Base-by-base conservation (phyloP, 202 grass and related monocot genomes). In the Elaeis oleifera region DNA sequence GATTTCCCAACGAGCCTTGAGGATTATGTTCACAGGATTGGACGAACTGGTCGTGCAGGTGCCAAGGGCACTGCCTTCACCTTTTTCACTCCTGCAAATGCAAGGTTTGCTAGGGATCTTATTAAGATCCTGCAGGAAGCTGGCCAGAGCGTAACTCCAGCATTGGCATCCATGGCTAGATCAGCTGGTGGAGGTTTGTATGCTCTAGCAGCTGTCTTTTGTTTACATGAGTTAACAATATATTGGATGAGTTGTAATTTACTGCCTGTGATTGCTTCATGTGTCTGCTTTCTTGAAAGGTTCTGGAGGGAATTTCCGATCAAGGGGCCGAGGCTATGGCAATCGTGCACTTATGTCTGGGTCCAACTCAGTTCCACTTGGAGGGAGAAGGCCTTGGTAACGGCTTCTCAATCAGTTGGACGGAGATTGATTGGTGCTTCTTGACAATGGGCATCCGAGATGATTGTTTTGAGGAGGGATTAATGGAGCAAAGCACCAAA, bases 21-120 rank as follows among this genome's bases (percentile, higher is more conserved):
- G 60, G 94, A 99, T 75, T 99, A 99, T 75, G 84, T 99, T 71
- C 94, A 97, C 63, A 92, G 88, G 70, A 99, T 99, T 71, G 94
- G 94, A 29, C 82, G 94, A n/a, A 99, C 88, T 49, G 94, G 94
- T 21, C 85, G 94, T 72, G 94, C 88, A 63, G 88, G 94, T 77
- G 88, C 88, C 21, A 99, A 70, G 1, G 94, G 94, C 31, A 99
- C 76, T 61, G 88, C 94, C 22, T 73, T 82, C 51, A 99, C 94
- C 24, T 92, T 99, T 52, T 99, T 99, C 77, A 99, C 94, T 15
- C 61, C 81, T 54, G 51, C 79, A 18, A 92, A 89, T 67, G 65
- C 74, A 51, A 92, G 77, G 32, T 91, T 82, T 50, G 90, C 94
- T 0, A 99, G 80, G 70, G 87, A 92, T 57, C 79, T 99, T 17